phyloP scores from a whole-genome alignment of 768 basidiomycete genomes.

The Kwoniella bestiolae region DNA sequence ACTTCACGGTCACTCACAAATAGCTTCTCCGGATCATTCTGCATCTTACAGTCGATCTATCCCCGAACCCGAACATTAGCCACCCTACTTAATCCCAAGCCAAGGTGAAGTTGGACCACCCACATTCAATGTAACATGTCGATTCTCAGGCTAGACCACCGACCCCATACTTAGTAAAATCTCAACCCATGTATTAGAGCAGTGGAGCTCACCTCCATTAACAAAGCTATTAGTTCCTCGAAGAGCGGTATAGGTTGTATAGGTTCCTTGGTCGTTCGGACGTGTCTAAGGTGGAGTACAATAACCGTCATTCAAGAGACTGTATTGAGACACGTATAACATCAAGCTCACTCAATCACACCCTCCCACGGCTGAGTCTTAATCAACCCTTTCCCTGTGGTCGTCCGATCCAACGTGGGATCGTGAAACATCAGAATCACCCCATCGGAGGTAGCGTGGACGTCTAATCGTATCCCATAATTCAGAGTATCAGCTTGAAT shows the following conservation, averaged over 20 bases:
- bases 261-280: slow-evolving; percentile 54
- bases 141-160: slow-evolving; percentile 48
- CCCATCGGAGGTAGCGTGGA: slow-evolving; percentile 54
- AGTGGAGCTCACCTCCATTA: slow-evolving; percentile 50
- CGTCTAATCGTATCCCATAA: too few species aligned
- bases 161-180: slow-evolving; percentile 8
- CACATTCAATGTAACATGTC: slow-evolving; percentile 56
- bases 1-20: slow-evolving; percentile 55
- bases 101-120: too few species aligned
- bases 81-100: too few species aligned
- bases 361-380: slow-evolving; percentile 54
- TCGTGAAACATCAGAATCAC: slow-evolving; percentile 59
- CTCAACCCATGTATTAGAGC: background rate
- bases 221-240: slow-evolving; percentile 54
- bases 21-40: slow-evolving; percentile 52
- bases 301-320: background rate
- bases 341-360: slow-evolving; percentile 51
- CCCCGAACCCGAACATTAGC: background rate
- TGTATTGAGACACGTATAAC: background rate
- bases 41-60: slow-evolving; percentile 59
- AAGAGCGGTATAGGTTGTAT: slow-evolving; percentile 58
- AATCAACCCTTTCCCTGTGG: slow-evolving; percentile 55
- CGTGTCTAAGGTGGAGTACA: slow-evolving; percentile 54
- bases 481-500: too few species aligned
- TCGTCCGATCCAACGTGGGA: slow-evolving; percentile 57